Base-by-base conservation (phyloP, 352 stramenopile species). In the Elongisporangium prolatum region DNA sequence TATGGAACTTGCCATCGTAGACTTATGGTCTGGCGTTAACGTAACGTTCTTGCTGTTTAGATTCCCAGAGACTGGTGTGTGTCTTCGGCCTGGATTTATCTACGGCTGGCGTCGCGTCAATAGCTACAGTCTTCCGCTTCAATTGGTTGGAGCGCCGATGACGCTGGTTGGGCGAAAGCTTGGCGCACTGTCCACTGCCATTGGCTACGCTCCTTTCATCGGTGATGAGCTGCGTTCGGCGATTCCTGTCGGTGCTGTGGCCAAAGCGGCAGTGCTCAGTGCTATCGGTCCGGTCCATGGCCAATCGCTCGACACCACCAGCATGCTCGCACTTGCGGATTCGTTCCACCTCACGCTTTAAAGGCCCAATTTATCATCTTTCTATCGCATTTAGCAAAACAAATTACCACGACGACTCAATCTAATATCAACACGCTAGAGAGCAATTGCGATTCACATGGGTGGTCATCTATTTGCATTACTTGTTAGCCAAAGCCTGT, bases 61-160 rank as follows among this genome's bases (percentile, higher is more conserved):
- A 38, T 97, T 94, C 61, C 87, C 88, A 16, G 65, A 67, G 2
- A 86, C 79, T 0, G 86, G 91, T 9, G 86, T 96, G 1, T 88
- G 83, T 48, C 65, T 97, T 25, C 80, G 88, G 40, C 88, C 89
- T 20, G 90, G 90, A 22, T 97, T 97, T 71, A 94, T 97, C 51
- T 97, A 96, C 58, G 90, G 90, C 20, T 76, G 72, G 64, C 75
- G 88, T 38, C 82, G 77, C 49, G 73, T 82, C 9, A 81, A 81
- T 21, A 83, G 84, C 48, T 79, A 70, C 63, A 80, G 77, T 40
- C 61, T 91, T 59, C 88, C 89, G 37, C 63, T 96, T 54, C 87
- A 97, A 28, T 59, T 91, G 20, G 60, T 84, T 20, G 89, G 89
- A 11, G 72, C 64, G 3, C 89, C 89, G 3, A 82, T 96, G 47